phyloP scores from a whole-genome alignment of 306 rosid species.

The Sicyos edulis region DNA sequence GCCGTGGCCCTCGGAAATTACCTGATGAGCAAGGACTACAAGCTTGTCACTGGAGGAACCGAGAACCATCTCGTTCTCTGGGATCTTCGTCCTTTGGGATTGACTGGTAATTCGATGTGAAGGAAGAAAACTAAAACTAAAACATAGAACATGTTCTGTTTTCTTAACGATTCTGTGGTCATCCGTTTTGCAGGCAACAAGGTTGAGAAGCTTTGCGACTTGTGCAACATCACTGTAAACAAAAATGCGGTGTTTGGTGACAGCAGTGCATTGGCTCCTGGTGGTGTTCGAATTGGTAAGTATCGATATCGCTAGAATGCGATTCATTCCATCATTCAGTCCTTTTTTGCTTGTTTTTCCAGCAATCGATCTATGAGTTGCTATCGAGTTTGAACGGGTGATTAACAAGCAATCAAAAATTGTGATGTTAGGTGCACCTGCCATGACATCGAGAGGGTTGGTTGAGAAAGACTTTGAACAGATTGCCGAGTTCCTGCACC shows the following conservation, averaged over 20 bases:
- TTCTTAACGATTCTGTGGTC: not conserved
- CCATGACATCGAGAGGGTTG: slow-evolving; percentile 95
- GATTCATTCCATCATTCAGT: not conserved
- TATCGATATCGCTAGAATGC: not conserved
- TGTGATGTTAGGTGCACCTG: slow-evolving; percentile 62
- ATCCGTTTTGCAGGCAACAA: slow-evolving; percentile 61
- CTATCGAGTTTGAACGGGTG: not conserved
- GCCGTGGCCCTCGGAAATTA: slow-evolving; percentile 79
- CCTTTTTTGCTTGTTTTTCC: no score
- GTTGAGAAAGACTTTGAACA: slow-evolving; percentile 85
- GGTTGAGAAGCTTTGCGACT: slow-evolving; percentile 96
- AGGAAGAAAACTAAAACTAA: not conserved
- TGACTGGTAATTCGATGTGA: slow-evolving; percentile 53
- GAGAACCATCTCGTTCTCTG: slow-evolving; percentile 95
- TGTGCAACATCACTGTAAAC: slow-evolving; percentile 82
- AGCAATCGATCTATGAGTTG: no score
- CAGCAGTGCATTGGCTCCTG: slow-evolving; percentile 98
- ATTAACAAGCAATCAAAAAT: slow-evolving; percentile 19
- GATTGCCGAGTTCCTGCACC: slow-evolving; percentile 87
- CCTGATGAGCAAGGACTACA: slow-evolving; percentile 72
- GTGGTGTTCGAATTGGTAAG: slow-evolving; percentile 89
- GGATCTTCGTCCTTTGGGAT: slow-evolving; percentile 97
- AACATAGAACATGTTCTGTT: not conserved
- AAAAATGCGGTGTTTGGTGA: slow-evolving; percentile 95
- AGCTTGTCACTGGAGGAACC: slow-evolving; percentile 90